Evolutionary conservation across 1,284 basidiomycete species (phyloP).

Genomic region (Phenoliferia sp.): DNA sequence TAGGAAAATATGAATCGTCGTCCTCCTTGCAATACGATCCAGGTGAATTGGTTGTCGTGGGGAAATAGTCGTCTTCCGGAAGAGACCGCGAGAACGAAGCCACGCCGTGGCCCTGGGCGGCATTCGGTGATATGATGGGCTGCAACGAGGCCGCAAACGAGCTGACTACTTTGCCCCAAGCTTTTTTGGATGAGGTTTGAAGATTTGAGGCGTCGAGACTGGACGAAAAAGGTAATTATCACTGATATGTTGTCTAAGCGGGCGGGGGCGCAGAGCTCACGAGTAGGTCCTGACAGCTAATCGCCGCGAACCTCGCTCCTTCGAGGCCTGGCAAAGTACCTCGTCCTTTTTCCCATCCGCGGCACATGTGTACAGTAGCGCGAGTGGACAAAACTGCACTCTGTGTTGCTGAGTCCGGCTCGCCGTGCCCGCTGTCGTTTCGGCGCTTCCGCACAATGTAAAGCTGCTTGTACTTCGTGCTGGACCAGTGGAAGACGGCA

Average conservation of each 20-base stretch:
- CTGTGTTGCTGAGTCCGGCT: background rate
- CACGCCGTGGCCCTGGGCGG: background rate
- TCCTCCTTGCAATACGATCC: background rate
- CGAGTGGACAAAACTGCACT: slow-evolving; percentile 20
- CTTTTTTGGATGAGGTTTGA: slow-evolving; percentile 5
- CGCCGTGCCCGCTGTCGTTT: background rate
- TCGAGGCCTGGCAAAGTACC: background rate
- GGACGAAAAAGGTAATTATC: background rate
- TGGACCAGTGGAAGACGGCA: background rate
- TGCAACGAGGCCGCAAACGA: slow-evolving; percentile 15
- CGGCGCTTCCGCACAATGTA: background rate
- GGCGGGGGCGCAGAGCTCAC: slow-evolving; percentile 1
- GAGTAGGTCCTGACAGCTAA: slow-evolving; percentile 15
- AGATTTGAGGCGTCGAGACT: slow-evolving; percentile 12
- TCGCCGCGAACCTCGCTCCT: background rate
- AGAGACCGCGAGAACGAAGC: background rate
- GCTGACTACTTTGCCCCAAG: slow-evolving; percentile 12
- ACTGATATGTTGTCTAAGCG: background rate
- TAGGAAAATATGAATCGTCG: slow-evolving; percentile 11
- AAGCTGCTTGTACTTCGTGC: background rate
- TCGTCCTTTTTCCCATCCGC: slow-evolving; percentile 15
- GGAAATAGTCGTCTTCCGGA: background rate
- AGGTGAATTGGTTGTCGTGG: background rate
- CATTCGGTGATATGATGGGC: slow-evolving; percentile 4
- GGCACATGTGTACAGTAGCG: slow-evolving; percentile 8